Evolutionary conservation across 495 filamentous ascomycete genomes (phyloP).

Genomic region (Penicillium coprophilum): DNA sequence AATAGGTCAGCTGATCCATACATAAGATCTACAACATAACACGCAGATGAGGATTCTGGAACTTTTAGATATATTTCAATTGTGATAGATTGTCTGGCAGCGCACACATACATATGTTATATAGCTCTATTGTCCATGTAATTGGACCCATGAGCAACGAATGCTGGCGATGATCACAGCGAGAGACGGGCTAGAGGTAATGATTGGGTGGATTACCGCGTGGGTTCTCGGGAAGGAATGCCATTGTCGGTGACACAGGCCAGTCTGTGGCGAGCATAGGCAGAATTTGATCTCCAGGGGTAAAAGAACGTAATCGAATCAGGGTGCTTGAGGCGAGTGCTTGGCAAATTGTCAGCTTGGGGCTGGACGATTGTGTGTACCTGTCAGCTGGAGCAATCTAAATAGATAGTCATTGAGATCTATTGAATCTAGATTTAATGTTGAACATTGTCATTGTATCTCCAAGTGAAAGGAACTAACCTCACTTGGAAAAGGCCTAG

Average conservation of each 20-base stretch:
- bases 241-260: not conserved
- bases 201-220: conserved; percentile 31
- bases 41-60: not conserved
- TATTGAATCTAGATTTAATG: not conserved
- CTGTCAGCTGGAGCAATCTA: not conserved
- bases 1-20: not conserved
- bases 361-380: not conserved
- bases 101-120: not conserved
- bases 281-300: not conserved
- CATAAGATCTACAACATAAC: not conserved
- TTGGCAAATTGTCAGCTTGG: not conserved
- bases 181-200: conserved; percentile 1
- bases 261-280: not conserved
- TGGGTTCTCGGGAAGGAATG: not conserved
- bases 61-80: not conserved
- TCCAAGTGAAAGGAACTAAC: too few species aligned
- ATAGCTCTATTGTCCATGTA: not conserved
- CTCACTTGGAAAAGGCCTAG: too few species aligned
- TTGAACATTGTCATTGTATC: not conserved
- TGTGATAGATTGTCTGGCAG: not conserved
- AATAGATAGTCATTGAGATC: not conserved
- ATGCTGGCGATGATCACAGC: conserved; percentile 28
- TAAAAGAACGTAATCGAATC: not conserved
- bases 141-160: conserved; percentile 23
- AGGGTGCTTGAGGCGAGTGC: not conserved